Conservation (phyloP, 495 filamentous ascomycete genomes). For the Xylaria intraflava region DNA sequence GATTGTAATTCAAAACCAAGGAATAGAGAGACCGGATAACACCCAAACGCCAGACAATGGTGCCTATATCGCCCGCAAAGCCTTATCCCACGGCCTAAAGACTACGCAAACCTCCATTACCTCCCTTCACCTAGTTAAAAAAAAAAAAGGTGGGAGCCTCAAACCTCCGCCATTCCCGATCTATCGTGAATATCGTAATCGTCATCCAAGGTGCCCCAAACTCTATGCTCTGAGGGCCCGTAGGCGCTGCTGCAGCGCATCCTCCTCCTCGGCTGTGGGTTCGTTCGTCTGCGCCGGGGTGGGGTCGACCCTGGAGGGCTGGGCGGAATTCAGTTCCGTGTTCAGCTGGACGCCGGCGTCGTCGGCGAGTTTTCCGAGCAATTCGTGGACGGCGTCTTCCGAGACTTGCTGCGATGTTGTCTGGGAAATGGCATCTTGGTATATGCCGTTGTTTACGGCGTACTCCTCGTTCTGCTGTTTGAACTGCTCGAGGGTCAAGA, state of each 20-base stretch:
- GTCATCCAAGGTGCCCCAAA: background rate
- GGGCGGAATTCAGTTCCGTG: slow-evolving; percentile 59
- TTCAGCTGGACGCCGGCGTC: slow-evolving; percentile 72
- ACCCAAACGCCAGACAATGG: background rate
- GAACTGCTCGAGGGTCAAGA: slow-evolving; percentile 67
- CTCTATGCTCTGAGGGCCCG: slow-evolving; percentile 45
- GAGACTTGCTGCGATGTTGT: slow-evolving; percentile 70
- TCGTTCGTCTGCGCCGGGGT: slow-evolving; percentile 40
- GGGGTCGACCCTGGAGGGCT: slow-evolving; percentile 47
- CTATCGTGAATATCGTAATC: background rate
- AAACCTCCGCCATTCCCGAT: background rate
- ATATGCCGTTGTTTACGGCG: slow-evolving; percentile 74
- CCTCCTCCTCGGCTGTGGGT: slow-evolving; percentile 56
- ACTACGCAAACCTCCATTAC: background rate
- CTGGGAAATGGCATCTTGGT: slow-evolving; percentile 72
- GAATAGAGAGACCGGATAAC: background rate
- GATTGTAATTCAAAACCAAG: background rate
- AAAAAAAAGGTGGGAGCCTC: no score
- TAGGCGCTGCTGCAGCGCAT: slow-evolving; percentile 54
- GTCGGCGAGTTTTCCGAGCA: slow-evolving; percentile 75
- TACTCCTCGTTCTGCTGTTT: slow-evolving; percentile 79
- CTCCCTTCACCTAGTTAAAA: background rate
- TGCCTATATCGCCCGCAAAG: background rate
- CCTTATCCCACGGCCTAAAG: background rate
- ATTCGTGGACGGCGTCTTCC: slow-evolving; percentile 74